Conservation (phyloP, 352 stramenopile species). For the Phytophthora uliginosa region DNA sequence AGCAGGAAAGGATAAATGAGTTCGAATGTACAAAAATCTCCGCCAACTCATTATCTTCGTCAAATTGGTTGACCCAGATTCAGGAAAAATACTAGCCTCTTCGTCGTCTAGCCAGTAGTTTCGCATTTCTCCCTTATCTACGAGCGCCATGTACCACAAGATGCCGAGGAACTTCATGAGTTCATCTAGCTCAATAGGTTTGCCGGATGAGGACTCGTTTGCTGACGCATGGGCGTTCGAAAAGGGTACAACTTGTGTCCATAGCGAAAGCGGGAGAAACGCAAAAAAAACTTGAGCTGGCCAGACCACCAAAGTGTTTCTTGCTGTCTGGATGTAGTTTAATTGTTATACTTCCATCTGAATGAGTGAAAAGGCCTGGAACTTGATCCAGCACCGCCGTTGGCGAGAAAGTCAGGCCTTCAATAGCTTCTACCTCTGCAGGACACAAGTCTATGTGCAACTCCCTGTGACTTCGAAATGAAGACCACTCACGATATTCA, state of each 20-base stretch:
- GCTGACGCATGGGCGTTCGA: not conserved
- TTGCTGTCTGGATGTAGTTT: not conserved
- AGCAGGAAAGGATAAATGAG: too few species aligned
- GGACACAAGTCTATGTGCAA: not conserved
- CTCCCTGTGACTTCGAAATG: not conserved
- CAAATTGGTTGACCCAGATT: not conserved
- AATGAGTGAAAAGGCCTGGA: not conserved
- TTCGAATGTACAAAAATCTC: too few species aligned
- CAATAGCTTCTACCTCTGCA: conserved; percentile 2
- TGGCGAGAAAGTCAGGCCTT: conserved; percentile 8
- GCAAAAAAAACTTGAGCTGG: conserved; percentile 16
- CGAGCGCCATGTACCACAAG: conserved; percentile 7
- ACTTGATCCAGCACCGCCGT: not conserved
- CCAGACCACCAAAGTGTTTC: not conserved
- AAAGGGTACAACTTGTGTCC: conserved; percentile 11
- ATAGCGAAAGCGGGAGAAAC: conserved; percentile 8
- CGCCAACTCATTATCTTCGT: not conserved
- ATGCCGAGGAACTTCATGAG: not conserved
- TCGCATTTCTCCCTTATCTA: conserved; percentile 13
- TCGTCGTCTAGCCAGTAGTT: conserved; percentile 15
- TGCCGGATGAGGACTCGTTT: too few species aligned
- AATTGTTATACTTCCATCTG: not conserved
- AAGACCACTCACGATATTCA: not conserved
- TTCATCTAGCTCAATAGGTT: not conserved
- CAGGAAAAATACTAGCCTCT: conserved; percentile 1